Evolutionary conservation across 2,329 filamentous ascomycete genomes (phyloP), one percentile per base, ranked within the genome.

Genomic region (Colletotrichum nymphaeae): DNA sequence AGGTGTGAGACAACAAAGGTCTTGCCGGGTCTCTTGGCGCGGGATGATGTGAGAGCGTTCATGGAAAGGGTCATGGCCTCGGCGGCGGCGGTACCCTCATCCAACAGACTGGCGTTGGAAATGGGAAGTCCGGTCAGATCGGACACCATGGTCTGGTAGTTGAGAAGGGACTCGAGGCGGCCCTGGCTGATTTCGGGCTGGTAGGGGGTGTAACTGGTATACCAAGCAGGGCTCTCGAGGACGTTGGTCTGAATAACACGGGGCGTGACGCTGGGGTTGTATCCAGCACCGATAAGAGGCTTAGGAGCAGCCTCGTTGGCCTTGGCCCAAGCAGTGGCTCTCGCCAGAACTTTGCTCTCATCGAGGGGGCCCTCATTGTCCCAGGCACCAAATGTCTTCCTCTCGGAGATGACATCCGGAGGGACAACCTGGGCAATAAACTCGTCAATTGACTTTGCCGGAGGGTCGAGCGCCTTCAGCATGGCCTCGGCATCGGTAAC

Each of bases 131-230:
- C 95, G 0, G 96, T 98, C 76, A 98, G 86, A 80, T 98, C 96
- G 2, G 92, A 92, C 9, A 97, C 93, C 86, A 98, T 88, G 22
- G 96, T 98, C 87, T 98, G 96, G 86, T 95, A 98, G 87, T 98
- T 98, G 75, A 98, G 87, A 67, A 98, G 86, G 6, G 95, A 97
- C 87, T 98, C 95, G 75, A 98, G 85, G 68, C 96, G 92, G 46
- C 96, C 96, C 85, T 98, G 96, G 82, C 95, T 98, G 86, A 98
- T 98, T 85, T 98, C 96, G 2, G 96, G 93, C 85, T 98, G 96
- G 84, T 98, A 98, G 19, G 96, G 96, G 0, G 96, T 98, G 83
- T 98, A 98, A 85, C 95, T 98, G 53, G 96, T 98, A 83, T 98
- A 98, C 96, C 96, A 98, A 11, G 93, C 95, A 5, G 96, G 96